Conservation (phyloP, 2,329 filamentous ascomycete species). For the Seiridium cupressi region DNA sequence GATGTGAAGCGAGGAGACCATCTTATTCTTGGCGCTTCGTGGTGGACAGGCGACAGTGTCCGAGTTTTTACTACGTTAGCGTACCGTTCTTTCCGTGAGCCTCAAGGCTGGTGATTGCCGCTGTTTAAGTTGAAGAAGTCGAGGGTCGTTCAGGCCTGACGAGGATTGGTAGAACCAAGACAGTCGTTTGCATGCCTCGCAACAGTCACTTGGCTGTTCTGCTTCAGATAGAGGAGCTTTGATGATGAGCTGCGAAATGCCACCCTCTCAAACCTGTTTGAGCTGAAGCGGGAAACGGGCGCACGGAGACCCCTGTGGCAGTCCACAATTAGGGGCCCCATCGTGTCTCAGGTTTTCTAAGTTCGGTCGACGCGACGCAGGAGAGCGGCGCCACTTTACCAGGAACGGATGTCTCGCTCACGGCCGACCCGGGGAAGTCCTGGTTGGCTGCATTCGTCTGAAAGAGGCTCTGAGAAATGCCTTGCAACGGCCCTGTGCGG, state of each 20-base stretch:
- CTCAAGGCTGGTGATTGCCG: too few species aligned
- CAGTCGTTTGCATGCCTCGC: background rate
- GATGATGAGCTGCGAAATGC: conserved; percentile 2
- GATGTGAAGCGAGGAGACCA: background rate
- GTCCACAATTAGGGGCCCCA: background rate
- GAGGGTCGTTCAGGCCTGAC: background rate
- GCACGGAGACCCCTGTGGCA: background rate
- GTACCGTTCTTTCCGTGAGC: too few species aligned
- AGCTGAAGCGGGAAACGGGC: background rate
- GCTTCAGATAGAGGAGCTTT: conserved; percentile 3
- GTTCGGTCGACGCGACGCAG: conserved; percentile 3
- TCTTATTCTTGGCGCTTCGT: background rate
- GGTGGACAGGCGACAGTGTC: background rate
- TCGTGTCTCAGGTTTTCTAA: conserved; percentile 4
- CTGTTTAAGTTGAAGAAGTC: too few species aligned
- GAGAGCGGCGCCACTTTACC: background rate
- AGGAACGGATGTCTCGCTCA: background rate
- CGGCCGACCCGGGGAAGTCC: background rate
- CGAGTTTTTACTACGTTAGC: background rate
- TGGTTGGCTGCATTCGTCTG: background rate
- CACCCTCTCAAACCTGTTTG: conserved; percentile 2
- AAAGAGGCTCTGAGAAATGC: background rate
- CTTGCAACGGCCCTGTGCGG: background rate
- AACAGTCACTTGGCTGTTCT: background rate
- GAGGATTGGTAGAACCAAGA: background rate